Evolutionary conservation across 331 rosid species (phyloP), one percentile per base, ranked within the genome.

Genomic region (Arachis monticola): DNA sequence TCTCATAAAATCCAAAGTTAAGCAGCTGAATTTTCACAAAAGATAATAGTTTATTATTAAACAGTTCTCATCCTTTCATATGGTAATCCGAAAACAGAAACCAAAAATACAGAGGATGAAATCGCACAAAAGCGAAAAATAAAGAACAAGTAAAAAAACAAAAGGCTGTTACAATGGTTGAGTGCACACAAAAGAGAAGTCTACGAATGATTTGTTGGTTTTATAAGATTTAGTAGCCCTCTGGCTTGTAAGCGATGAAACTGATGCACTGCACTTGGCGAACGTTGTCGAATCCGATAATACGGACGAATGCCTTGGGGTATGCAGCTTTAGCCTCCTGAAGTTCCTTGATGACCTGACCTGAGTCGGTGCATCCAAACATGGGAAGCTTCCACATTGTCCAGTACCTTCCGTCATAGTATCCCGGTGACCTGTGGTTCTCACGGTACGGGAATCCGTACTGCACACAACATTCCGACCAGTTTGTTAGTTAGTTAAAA

Each of bases 281-380:
- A 32, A n/a, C 31, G 38, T 84, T 89, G 89, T 89, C 93, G n/a
- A 89, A 89, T 71, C 89, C 91, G 6, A 89, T 84, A 81, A 86
- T 86, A 9, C 89, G 66, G 71, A 89, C 7, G 64, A 76, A 79
- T 2, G 78, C 4, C 0, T 0, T 0, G 3, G 86, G 89, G 67
- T 86, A 60, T 0, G 1, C 9, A 13, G 48, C 81, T 70, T 45
- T 81, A 71, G 1, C 5, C 67, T 86, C 89, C 0, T 73, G 31
- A 35, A 88, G 30, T 73, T 88, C 87, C 77, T 22, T 47, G 74
- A 82, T 1, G 38, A 82, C 89, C 38, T 85, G 86, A 35, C 70
- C 0, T 0, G 85, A 2, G 27, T 85, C 86, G 0, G 58, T 85
- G 81, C 79, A 44, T 0, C 86, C 88, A 65, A 74, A 84, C 88